Conservation (phyloP, 148 eudicot genomes). For the Vaccinium myrtillus region DNA sequence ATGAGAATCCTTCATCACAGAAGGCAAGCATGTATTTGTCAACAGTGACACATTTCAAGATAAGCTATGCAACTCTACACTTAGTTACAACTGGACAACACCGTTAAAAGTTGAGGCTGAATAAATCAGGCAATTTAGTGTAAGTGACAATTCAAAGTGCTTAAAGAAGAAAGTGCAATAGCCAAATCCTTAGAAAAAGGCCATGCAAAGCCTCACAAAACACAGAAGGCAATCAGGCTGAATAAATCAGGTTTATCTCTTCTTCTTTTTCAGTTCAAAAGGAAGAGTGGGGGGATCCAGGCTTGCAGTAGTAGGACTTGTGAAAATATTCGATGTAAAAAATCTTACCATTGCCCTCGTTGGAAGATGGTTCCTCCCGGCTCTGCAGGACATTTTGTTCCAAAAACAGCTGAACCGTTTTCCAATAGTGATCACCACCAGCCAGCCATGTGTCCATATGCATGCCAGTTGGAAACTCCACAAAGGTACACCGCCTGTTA, state of each 20-base stretch:
- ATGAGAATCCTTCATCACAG: not conserved
- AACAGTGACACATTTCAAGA: not conserved
- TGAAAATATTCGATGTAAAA: not conserved
- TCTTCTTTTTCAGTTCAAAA: not conserved
- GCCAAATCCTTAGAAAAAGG: not conserved
- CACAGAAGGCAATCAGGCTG: not conserved
- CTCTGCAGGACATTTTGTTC: constrained; percentile 43
- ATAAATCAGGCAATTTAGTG: not conserved
- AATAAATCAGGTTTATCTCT: not conserved
- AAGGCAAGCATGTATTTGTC: not conserved
- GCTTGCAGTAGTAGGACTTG: constrained; percentile 7
- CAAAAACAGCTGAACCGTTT: constrained; percentile 52
- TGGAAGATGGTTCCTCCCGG: constrained; percentile 32
- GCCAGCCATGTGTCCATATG: constrained; percentile 98
- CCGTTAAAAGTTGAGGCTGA: not conserved
- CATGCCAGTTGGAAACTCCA: constrained; percentile 91
- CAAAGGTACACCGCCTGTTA: constrained; percentile 62
- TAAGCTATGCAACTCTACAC: not conserved
- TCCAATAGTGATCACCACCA: constrained; percentile 94
- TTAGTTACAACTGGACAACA: not conserved
- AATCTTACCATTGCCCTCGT: constrained; percentile 35
- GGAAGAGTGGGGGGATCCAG: not conserved
- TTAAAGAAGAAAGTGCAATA: not conserved
- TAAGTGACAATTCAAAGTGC: not conserved
- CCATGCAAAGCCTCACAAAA: constrained; percentile 13